Evolutionary conservation across 208 protist species (phyloP).

Genomic region (Trypanosoma theileri): DNA sequence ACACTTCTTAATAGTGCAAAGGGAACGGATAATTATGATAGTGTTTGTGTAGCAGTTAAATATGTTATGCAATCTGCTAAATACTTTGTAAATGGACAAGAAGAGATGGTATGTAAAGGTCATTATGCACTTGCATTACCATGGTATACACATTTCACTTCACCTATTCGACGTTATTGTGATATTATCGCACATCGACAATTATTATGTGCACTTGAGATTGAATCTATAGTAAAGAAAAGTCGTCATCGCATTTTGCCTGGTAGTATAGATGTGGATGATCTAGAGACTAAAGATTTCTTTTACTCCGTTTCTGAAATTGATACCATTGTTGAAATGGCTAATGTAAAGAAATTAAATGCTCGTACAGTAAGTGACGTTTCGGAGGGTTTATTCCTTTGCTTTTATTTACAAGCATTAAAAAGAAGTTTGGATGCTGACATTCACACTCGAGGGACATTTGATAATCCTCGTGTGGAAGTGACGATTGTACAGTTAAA

Average conservation of each 20-base stretch:
- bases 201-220: conserved; percentile 74
- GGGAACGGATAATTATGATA: conserved; percentile 37
- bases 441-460: neutral
- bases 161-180: conserved; percentile 92
- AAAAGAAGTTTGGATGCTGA: conserved; percentile 5
- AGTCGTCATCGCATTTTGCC: conserved; percentile 9
- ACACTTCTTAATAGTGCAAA: conserved; percentile 35
- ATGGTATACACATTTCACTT: conserved; percentile 95
- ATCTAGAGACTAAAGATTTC: conserved; percentile 36
- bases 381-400: conserved; percentile 70
- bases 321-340: conserved; percentile 47
- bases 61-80: conserved; percentile 68
- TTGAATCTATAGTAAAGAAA: conserved; percentile 62
- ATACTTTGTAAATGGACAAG: conserved; percentile 77
- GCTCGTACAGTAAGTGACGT: conserved; percentile 53
- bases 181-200: conserved; percentile 93
- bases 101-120: conserved; percentile 30
- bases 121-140: conserved; percentile 89
- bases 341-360: conserved; percentile 56
- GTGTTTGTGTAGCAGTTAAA: conserved; percentile 69
- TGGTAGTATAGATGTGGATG: conserved; percentile 38
- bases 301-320: conserved; percentile 60
- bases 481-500: conserved; percentile 17
- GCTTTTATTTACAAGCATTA: conserved; percentile 71
- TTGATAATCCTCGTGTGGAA: conserved; percentile 24